phyloP scores from a whole-genome alignment of 1,284 basidiomycete species.

The Boletellus sp. region DNA sequence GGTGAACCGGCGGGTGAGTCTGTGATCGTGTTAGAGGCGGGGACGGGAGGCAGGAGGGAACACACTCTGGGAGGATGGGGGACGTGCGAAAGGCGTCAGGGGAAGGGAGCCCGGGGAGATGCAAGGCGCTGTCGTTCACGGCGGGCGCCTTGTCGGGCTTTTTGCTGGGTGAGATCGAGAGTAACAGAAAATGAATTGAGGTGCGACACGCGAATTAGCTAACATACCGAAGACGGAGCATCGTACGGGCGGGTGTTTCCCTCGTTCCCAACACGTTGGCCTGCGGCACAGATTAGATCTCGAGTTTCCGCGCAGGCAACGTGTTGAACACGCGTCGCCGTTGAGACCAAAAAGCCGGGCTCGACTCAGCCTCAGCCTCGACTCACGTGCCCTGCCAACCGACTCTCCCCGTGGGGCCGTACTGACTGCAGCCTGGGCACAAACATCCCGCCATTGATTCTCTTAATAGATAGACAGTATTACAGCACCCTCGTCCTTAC shows the following conservation, averaged over 20 bases:
- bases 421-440: no score
- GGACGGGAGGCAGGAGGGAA: constrained; percentile 21
- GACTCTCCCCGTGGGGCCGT: no score
- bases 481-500: no score
- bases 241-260: constrained; percentile 41
- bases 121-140: constrained; percentile 19
- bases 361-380: no score
- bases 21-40: constrained; percentile 33
- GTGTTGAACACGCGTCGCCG: constrained; percentile 67
- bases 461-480: no score
- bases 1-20: constrained; percentile 76
- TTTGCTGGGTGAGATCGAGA: constrained; percentile 31
- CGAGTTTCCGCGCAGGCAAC: constrained; percentile 44
- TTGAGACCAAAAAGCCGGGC: no score
- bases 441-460: no score
- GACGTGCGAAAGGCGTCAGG: constrained; percentile 77
- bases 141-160: constrained; percentile 24
- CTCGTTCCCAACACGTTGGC: constrained; percentile 69
- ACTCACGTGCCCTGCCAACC: no score
- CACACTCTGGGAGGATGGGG: constrained; percentile 77
- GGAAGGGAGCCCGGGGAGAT: constrained; percentile 56
- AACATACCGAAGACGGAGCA: constrained; percentile 80
- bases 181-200: constrained; percentile 29
- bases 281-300: constrained; percentile 27
- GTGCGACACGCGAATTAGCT: constrained; percentile 34